These are phyloP conservation scores for Azolla pinnata DNA, from an alignment of 75 land plant genomes.

Conservation along the genomic window DNA sequence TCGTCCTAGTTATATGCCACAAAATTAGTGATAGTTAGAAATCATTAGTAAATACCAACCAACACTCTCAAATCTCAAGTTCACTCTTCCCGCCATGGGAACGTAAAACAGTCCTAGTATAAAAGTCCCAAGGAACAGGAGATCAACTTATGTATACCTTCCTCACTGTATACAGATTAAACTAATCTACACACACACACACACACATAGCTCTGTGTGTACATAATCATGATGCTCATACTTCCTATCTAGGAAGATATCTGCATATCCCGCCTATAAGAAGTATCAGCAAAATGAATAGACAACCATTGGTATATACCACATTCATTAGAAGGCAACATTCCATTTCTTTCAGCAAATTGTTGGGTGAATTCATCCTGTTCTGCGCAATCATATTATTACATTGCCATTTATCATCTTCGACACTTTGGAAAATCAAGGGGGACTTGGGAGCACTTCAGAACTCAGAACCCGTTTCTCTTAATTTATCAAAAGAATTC, in stretches of 20 bases:
- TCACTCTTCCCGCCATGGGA: constrained; percentile 44
- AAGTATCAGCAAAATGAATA: constrained; percentile 51
- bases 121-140: no score
- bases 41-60: background rate
- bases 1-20: constrained; percentile 53
- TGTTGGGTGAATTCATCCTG: no score
- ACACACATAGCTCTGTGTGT: background rate
- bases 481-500: no score
- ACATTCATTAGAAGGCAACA: background rate
- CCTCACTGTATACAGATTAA: no score
- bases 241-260: constrained; percentile 78
- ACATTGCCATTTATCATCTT: no score
- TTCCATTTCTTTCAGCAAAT: no score
- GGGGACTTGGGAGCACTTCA: no score
- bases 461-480: no score
- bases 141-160: no score
- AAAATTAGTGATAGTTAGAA: background rate
- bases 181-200: background rate
- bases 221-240: no score
- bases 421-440: no score
- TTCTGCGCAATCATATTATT: no score
- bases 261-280: constrained; percentile 74
- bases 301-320: background rate
- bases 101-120: constrained; percentile 74
- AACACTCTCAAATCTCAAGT: background rate